Conservation (phyloP, 345 rosid species). For the Rubroshorea leprosula region DNA sequence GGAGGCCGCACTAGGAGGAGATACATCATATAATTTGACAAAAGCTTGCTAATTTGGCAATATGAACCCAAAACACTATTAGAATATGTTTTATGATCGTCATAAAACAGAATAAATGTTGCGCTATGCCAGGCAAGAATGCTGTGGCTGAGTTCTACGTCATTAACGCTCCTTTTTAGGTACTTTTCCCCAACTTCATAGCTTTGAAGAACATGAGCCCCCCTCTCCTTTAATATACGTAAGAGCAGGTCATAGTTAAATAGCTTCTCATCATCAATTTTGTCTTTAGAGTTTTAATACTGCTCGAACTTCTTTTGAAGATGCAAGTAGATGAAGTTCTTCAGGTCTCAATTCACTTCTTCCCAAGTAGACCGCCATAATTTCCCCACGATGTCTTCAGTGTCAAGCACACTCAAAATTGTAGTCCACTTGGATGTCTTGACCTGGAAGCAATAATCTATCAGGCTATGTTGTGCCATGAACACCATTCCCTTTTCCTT, state of each 20-base stretch:
- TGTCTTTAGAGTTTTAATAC: background rate
- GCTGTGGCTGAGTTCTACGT: conserved; percentile 15
- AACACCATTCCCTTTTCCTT: background rate
- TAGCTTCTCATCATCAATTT: background rate
- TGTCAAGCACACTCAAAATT: no score
- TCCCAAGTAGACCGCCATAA: background rate
- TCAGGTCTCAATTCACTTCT: background rate
- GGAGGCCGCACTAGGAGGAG: conserved; percentile 3
- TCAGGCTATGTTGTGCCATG: background rate
- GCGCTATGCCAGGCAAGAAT: conserved; percentile 29
- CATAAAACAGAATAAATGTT: conserved; percentile 17
- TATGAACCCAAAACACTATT: background rate
- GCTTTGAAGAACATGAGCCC: background rate
- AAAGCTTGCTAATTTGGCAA: conserved; percentile 13
- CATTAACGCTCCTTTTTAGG: conserved; percentile 5
- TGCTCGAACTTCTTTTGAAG: background rate
- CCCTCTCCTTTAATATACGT: background rate
- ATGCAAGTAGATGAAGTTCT: background rate
- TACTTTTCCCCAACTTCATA: background rate
- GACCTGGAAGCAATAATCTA: background rate
- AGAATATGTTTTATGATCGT: background rate
- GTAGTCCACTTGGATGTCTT: no score
- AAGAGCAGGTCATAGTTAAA: background rate
- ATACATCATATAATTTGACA: conserved; percentile 15
- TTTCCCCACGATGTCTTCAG: no score